Percentiles rank a stretch among this genome's conserved stretches.
phyloP scores from a whole-genome alignment of 2,329 filamentous ascomycete genomes.

The Westerdykella aurantiaca region DNA sequence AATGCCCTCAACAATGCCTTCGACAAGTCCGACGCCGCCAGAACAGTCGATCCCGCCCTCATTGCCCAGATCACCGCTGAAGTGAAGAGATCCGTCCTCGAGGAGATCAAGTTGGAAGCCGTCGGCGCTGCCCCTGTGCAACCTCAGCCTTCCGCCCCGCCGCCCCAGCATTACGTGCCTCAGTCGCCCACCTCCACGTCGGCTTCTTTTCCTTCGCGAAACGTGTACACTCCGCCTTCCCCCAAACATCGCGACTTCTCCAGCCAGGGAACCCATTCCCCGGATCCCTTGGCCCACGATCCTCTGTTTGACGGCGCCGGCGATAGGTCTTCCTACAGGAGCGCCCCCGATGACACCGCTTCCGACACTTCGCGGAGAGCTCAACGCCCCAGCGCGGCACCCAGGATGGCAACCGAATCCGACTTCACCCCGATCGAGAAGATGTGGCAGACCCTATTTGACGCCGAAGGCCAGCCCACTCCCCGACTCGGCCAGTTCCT shows the following conservation, averaged over 20 bases:
- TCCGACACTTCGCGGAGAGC: slow-evolving; percentile 15
- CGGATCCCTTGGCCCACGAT: slow-evolving; percentile 28
- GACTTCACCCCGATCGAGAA: slow-evolving; percentile 50
- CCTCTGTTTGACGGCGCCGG: slow-evolving; percentile 28
- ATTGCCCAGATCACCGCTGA: slow-evolving; percentile 59
- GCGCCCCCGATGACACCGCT: slow-evolving; percentile 20
- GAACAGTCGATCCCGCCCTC: slow-evolving; percentile 54
- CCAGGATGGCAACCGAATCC: slow-evolving; percentile 28
- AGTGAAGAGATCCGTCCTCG: slow-evolving; percentile 41
- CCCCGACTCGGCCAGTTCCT: slow-evolving; percentile 64
- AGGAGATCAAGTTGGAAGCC: slow-evolving; percentile 42
- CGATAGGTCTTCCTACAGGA: slow-evolving; percentile 24
- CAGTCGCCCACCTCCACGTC: slow-evolving; percentile 43
- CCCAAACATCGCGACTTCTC: slow-evolving; percentile 36
- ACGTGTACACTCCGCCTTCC: slow-evolving; percentile 53
- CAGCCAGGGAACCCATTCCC: slow-evolving; percentile 31
- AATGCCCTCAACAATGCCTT: slow-evolving; percentile 55
- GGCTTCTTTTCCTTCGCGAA: slow-evolving; percentile 44
- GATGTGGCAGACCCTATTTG: slow-evolving; percentile 73
- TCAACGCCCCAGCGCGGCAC: slow-evolving; percentile 22
- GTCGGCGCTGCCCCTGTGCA: slow-evolving; percentile 22
- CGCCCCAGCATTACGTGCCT: slow-evolving; percentile 34
- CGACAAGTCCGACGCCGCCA: slow-evolving; percentile 45
- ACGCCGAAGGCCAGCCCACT: slow-evolving; percentile 61
- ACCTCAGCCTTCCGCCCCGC: slow-evolving; percentile 25